A percentile compares a stretch with the other conserved stretches of the same genome.
phyloP scores from a whole-genome alignment of 2,329 filamentous ascomycete genomes.

The Fusarium goolgardi region DNA sequence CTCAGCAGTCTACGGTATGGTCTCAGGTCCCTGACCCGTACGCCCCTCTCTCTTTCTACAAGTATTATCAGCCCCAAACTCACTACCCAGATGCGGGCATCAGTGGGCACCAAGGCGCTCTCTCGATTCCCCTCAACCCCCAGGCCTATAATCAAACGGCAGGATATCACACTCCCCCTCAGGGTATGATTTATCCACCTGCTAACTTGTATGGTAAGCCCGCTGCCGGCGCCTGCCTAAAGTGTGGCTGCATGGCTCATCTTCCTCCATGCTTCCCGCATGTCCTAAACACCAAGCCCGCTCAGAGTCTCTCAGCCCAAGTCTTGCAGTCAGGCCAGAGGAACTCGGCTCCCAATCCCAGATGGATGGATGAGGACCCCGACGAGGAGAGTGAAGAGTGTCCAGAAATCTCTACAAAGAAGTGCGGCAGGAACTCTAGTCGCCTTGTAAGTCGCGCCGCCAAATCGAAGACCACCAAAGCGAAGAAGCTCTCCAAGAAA shows the following conservation, averaged over 20 bases:
- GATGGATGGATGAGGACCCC: neutral
- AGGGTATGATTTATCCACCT: neutral
- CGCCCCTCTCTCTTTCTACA: neutral
- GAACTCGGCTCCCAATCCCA: neutral
- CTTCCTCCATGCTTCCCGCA: neutral
- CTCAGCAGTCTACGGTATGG: neutral
- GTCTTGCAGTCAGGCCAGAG: too few relatives aligned
- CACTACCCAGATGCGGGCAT: neutral
- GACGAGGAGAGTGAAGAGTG: neutral
- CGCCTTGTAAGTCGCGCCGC: neutral
- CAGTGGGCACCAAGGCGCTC: neutral
- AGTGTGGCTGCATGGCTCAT: slow-evolving; percentile 3
- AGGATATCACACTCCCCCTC: neutral
- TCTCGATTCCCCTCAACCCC: neutral
- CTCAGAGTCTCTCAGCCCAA: neutral
- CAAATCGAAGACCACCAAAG: neutral
- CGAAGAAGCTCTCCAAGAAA: neutral
- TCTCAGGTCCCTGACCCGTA: neutral
- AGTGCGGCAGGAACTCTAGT: neutral
- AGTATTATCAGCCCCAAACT: neutral
- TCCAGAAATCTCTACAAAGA: neutral
- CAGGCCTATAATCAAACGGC: neutral
- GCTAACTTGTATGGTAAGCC: neutral
- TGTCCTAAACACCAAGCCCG: neutral
- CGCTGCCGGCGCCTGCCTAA: neutral